phyloP scores from a whole-genome alignment of 208 protist species.

The Porcisia deanei region DNA sequence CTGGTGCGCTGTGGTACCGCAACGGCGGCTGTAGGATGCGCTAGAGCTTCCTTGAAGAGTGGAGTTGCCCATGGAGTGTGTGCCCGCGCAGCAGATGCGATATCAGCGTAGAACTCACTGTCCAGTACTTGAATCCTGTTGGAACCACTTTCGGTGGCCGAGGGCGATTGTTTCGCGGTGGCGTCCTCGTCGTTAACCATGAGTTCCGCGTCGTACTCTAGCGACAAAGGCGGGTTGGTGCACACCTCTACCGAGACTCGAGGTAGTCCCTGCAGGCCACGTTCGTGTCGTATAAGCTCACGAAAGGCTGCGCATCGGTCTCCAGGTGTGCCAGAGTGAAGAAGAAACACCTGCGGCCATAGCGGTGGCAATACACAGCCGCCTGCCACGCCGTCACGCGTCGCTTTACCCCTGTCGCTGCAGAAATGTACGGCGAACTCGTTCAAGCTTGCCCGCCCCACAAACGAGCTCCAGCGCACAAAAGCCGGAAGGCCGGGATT shows the following conservation, averaged over 20 bases:
- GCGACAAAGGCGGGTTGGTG: background rate
- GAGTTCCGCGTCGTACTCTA: constrained; percentile 13
- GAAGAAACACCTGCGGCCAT: constrained; percentile 13
- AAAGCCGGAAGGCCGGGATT: background rate
- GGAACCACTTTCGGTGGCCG: background rate
- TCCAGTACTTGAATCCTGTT: constrained; percentile 3
- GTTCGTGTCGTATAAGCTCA: constrained; percentile 11
- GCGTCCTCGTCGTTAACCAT: background rate
- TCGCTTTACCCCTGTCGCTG: background rate
- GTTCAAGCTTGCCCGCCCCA: constrained; percentile 4
- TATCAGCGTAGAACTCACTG: constrained; percentile 9
- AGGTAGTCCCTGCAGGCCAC: constrained; percentile 6
- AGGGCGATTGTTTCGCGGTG: background rate
- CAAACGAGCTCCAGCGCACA: constrained; percentile 15
- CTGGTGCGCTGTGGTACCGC: background rate
- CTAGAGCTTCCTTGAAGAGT: background rate
- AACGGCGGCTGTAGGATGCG: too few relatives aligned
- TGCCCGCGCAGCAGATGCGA: constrained; percentile 12
- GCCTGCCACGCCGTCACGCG: background rate
- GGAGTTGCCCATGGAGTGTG: constrained; percentile 23
- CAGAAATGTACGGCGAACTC: background rate
- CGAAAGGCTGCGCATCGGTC: background rate
- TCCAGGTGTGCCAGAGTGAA: background rate
- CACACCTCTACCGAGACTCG: background rate
- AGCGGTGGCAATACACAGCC: constrained; percentile 17